A percentile compares a stretch with the other conserved stretches of the same genome.
These are phyloP conservation scores for Candida tunisiensis DNA, from an alignment of 1,139 yeast species.

Conservation along the genomic window DNA sequence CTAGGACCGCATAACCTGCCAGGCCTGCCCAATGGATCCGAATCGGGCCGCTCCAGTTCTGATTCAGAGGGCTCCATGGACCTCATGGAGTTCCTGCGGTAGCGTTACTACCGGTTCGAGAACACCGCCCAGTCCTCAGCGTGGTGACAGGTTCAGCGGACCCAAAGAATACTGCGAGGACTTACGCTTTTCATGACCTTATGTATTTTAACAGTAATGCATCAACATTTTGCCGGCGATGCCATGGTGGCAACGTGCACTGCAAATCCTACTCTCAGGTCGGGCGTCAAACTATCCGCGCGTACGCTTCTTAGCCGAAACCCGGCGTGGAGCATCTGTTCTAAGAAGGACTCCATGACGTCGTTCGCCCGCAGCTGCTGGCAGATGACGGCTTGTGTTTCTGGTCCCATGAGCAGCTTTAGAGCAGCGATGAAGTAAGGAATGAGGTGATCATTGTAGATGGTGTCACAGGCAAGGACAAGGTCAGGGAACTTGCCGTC, in stretches of 20 bases:
- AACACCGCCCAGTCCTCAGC: no score
- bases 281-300: background rate
- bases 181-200: no score
- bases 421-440: slow-evolving; percentile 33
- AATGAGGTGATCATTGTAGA: slow-evolving; percentile 49
- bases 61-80: no score
- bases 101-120: no score
- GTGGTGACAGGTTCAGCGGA: no score
- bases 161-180: no score
- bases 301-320: background rate
- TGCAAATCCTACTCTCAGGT: background rate
- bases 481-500: slow-evolving; percentile 10
- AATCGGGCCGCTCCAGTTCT: no score
- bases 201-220: no score
- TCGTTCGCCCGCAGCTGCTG: slow-evolving; percentile 1
- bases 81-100: no score
- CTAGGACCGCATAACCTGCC: no score
- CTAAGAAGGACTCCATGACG: background rate
- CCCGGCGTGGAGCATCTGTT: background rate
- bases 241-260: background rate
- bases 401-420: slow-evolving; percentile 3
- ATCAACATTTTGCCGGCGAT: no score
- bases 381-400: background rate
- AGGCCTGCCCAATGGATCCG: no score
- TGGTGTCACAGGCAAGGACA: slow-evolving; percentile 51